Conservation (phyloP, 139 green algal genomes). For the Haematococcus lacustris region DNA sequence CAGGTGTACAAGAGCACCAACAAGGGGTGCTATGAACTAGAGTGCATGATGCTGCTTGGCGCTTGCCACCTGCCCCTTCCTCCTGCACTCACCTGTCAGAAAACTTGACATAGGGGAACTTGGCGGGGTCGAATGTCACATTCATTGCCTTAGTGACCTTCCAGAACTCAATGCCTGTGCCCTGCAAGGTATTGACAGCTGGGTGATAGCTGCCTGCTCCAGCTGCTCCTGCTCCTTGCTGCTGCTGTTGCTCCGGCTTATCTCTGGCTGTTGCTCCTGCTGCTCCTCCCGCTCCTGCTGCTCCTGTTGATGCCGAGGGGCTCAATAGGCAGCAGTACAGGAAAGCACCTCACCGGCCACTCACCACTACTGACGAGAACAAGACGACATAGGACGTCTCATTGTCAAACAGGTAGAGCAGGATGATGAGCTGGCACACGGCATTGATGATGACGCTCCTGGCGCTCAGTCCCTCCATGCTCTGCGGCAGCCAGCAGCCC, state of each 20-base stretch:
- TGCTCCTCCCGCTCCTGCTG: too few relatives aligned
- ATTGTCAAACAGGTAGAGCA: conserved; percentile 97
- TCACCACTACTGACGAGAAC: conserved; percentile 33
- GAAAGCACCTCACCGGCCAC: not conserved
- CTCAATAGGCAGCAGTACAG: not conserved
- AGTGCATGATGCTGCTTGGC: too few relatives aligned
- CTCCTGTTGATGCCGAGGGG: too few relatives aligned
- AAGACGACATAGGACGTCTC: conserved; percentile 91
- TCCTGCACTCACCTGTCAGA: conserved; percentile 24
- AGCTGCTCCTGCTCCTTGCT: too few relatives aligned
- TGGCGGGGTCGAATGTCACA: conserved; percentile 48
- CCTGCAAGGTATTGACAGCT: too few relatives aligned
- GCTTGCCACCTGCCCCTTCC: too few relatives aligned
- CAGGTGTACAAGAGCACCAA: too few relatives aligned
- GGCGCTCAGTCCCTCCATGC: conserved; percentile 65
- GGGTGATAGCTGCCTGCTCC: too few relatives aligned
- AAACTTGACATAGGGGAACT: conserved; percentile 47
- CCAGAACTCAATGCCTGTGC: conserved; percentile 93
- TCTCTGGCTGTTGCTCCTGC: too few relatives aligned
- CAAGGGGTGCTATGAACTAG: too few relatives aligned
- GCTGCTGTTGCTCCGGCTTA: too few relatives aligned
- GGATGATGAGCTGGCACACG: conserved; percentile 83
- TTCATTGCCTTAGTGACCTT: conserved; percentile 96
- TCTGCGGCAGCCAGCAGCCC: conserved; percentile 11
- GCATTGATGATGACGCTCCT: conserved; percentile 84